Base-by-base conservation (phyloP, 2,329 filamentous ascomycete species). In the Cladosporium phlei region DNA sequence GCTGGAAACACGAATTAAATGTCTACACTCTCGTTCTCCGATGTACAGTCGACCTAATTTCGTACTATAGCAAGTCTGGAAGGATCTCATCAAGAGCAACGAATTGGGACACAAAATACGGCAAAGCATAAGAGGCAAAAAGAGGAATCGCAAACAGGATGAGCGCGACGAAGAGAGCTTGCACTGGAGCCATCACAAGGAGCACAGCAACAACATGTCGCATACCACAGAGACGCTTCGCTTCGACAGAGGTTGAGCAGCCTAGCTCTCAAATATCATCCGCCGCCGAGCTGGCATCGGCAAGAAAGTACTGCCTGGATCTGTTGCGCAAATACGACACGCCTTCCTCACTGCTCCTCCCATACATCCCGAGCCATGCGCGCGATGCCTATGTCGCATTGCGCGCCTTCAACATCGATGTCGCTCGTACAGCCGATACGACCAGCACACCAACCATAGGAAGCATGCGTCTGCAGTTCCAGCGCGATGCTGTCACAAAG, bases 391-490 rank as follows among this genome's bases (percentile, higher is more conserved):
- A 97, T 69, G 79, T 95, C 56, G 88, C 90, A 49, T 81, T 98
- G 48, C 86, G 91, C 53, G 86, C 90, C 40, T 82, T 98, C 66
- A 98, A 98, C 64, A 78, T 97, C 59, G 91, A 96, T 66, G 79
- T 96, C 50, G 87, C 91, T 34, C 80, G 87, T 48, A 85, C 97
- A 52, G 88, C 93, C 48, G 91, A 97, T 68, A 82, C 86, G 10
- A 90, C 93, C 16, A 93, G 87, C 37, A 93, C 86, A 51, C 81
- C 86, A n/a, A 85, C 84, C 3, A 86, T 97, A 51, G 91, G 88
- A 39, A 76, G 83, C 43, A 82, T 97, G 76, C 88, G 93, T 54
- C 84, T 95, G 68, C 88, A 95, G 66, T 97, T 97, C 73, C 97
- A 93, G 87, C 81, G 87, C 39, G 90, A 97, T 58, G 82, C 87